A percentile compares a stretch with the other conserved stretches of the same genome.
Conservation (phyloP, 2,329 filamentous ascomycete species). For the Ascochyta rabiei region DNA sequence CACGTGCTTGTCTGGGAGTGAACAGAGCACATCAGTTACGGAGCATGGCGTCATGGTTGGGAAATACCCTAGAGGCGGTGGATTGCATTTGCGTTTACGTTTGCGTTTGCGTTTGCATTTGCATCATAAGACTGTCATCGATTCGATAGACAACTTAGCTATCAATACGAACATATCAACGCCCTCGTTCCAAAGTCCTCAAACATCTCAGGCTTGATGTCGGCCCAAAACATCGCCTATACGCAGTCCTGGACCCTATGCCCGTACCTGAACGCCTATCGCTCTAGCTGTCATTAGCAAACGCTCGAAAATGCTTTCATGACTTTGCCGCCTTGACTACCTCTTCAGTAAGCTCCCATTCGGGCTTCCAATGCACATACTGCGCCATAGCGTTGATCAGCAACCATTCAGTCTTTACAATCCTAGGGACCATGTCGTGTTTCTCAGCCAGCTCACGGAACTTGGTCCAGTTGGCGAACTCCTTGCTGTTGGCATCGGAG, state of each 20-base stretch:
- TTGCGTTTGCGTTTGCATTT: neutral
- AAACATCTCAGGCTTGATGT: slow-evolving; percentile 1
- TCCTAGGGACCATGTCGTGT: slow-evolving; percentile 77
- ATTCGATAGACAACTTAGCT: neutral
- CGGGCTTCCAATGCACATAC: slow-evolving; percentile 59
- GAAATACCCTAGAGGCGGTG: slow-evolving; percentile 8
- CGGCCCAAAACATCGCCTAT: slow-evolving; percentile 17
- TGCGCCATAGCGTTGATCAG: slow-evolving; percentile 89
- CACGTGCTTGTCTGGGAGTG: no score
- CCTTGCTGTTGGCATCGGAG: slow-evolving; percentile 67
- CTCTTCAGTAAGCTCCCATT: slow-evolving; percentile 46
- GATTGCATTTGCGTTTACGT: neutral
- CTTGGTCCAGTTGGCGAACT: slow-evolving; percentile 76
- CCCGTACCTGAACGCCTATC: slow-evolving; percentile 24
- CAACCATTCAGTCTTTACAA: slow-evolving; percentile 89
- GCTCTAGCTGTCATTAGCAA: slow-evolving; percentile 19
- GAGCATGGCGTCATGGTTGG: slow-evolving; percentile 12
- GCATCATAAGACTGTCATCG: neutral
- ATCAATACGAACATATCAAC: slow-evolving; percentile 8
- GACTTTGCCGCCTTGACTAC: slow-evolving; percentile 31
- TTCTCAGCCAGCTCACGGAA: slow-evolving; percentile 81
- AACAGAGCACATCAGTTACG: neutral
- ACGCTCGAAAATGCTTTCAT: slow-evolving; percentile 8
- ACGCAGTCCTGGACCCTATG: slow-evolving; percentile 20
- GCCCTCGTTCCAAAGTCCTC: neutral